A percentile compares a stretch with the other conserved stretches of the same genome.
These are phyloP conservation scores for Xylaria polymorpha DNA, from an alignment of 2,329 filamentous ascomycete species.

Conservation along the genomic window DNA sequence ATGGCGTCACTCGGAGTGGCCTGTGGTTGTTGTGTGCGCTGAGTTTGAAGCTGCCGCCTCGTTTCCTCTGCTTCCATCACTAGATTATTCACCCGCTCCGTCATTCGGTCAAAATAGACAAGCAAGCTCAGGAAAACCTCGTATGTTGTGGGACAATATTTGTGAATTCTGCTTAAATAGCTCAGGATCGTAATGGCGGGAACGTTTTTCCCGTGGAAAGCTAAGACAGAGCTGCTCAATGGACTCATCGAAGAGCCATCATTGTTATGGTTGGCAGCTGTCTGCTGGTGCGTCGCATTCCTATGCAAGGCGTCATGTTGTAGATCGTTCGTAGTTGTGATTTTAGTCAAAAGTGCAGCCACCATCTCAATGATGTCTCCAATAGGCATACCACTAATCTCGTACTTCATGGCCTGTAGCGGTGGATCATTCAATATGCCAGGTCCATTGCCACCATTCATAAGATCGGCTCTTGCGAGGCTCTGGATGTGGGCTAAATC, in stretches of 20 bases:
- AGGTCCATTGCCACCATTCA: conserved; percentile 62
- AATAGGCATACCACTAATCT: conserved; percentile 98
- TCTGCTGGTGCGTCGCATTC: conserved; percentile 68
- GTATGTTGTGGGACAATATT: conserved; percentile 98
- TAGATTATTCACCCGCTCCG: conserved; percentile 88
- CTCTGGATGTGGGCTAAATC: conserved; percentile 92
- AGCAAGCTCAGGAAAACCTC: conserved; percentile 96
- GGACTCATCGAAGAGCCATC: conserved; percentile 68
- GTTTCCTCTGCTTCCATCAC: conserved; percentile 75
- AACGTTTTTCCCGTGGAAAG: conserved; percentile 98
- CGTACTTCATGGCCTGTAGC: conserved; percentile 75
- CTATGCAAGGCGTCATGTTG: conserved; percentile 93
- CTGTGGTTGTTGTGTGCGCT: conserved; percentile 46
- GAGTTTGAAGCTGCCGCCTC: conserved; percentile 54
- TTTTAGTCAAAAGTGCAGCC: conserved; percentile 93
- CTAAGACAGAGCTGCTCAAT: conserved; percentile 76
- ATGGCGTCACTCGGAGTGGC: conserved; percentile 24
- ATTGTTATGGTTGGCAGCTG: conserved; percentile 59
- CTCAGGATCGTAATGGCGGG: conserved; percentile 96
- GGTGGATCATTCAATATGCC: conserved; percentile 64
- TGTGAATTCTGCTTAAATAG: conserved; percentile 95
- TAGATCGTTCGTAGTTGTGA: conserved; percentile 93
- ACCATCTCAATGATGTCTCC: conserved; percentile 99
- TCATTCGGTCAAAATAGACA: conserved; percentile 99
- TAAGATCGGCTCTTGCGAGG: conserved; percentile 82